Evolutionary conservation across 202 grass and related monocot species (phyloP).

Genomic region (Cymbopogon flexuosus): DNA sequence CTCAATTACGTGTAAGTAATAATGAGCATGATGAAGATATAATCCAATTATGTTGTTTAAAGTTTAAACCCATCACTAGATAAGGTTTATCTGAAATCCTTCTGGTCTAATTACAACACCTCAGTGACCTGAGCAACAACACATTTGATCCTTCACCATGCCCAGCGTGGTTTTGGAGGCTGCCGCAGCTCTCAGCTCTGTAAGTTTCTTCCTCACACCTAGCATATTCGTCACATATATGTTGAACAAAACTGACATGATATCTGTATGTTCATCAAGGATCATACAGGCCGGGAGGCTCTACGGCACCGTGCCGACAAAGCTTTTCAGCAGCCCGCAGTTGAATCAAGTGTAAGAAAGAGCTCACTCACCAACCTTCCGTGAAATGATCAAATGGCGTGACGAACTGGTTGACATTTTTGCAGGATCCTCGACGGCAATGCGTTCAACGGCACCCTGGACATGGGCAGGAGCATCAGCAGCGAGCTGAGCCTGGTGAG

Average conservation of each 20-base stretch:
- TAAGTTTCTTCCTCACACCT: conserved; percentile 34
- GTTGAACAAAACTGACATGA: conserved; percentile 16
- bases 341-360: conserved; percentile 85
- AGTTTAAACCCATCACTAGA: neutral
- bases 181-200: conserved; percentile 63
- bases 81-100: conserved; percentile 6
- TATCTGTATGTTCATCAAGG: conserved; percentile 34
- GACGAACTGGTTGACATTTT: neutral
- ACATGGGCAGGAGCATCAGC: conserved; percentile 62
- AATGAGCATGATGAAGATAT: neutral
- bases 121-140: conserved; percentile 95
- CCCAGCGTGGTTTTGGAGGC: conserved; percentile 67
- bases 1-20: conserved; percentile 83
- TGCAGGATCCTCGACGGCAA: conserved; percentile 75
- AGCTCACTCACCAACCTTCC: conserved; percentile 12
- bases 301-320: conserved; percentile 49
- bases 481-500: conserved; percentile 64
- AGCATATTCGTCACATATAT: neutral
- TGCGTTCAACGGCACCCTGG: conserved; percentile 69
- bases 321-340: conserved; percentile 60
- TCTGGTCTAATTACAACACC: conserved; percentile 5
- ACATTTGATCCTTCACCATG: conserved; percentile 63
- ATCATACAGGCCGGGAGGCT: conserved; percentile 73
- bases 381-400: neutral
- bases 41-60: conserved; percentile 15